Conservation (phyloP, 352 stramenopile species). For the Globisporangium canariense region DNA sequence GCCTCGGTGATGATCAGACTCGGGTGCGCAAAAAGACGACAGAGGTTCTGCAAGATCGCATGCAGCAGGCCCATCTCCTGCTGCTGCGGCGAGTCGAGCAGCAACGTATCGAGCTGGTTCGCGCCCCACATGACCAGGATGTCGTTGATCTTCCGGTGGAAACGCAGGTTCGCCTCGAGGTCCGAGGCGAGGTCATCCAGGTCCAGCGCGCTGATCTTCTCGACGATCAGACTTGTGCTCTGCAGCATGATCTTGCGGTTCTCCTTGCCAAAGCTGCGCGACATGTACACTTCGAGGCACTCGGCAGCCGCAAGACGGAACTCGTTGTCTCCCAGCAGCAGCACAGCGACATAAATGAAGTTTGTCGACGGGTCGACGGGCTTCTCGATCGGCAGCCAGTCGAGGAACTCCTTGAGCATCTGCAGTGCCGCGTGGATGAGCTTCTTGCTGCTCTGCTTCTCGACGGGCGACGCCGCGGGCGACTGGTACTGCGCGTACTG, state of each 20-base stretch:
- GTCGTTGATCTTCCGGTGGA: slow-evolving; percentile 79
- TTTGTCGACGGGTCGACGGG: slow-evolving; percentile 52
- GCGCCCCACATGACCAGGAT: slow-evolving; percentile 68
- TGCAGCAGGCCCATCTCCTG: slow-evolving; percentile 50
- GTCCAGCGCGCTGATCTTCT: slow-evolving; percentile 49
- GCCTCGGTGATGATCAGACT: slow-evolving; percentile 67
- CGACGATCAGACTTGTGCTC: slow-evolving; percentile 49
- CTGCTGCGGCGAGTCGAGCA: slow-evolving; percentile 32
- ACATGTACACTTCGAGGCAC: slow-evolving; percentile 71
- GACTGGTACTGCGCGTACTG: slow-evolving; percentile 59
- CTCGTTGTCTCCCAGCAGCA: slow-evolving; percentile 48
- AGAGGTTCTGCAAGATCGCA: slow-evolving; percentile 44
- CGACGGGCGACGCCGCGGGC: slow-evolving; percentile 12
- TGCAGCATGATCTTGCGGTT: slow-evolving; percentile 59
- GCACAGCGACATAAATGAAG: slow-evolving; percentile 57
- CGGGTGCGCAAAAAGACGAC: slow-evolving; percentile 57
- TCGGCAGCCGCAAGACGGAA: slow-evolving; percentile 59
- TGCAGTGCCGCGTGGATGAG: slow-evolving; percentile 59
- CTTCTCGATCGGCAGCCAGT: slow-evolving; percentile 75
- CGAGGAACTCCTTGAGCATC: slow-evolving; percentile 81
- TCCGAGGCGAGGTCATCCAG: slow-evolving; percentile 40
- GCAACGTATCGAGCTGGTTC: slow-evolving; percentile 58
- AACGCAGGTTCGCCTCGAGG: slow-evolving; percentile 47
- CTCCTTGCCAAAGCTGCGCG: slow-evolving; percentile 68
- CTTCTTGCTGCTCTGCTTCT: slow-evolving; percentile 37